Conservation (phyloP, 441 rosid species). For the Eruca vesicaria region DNA sequence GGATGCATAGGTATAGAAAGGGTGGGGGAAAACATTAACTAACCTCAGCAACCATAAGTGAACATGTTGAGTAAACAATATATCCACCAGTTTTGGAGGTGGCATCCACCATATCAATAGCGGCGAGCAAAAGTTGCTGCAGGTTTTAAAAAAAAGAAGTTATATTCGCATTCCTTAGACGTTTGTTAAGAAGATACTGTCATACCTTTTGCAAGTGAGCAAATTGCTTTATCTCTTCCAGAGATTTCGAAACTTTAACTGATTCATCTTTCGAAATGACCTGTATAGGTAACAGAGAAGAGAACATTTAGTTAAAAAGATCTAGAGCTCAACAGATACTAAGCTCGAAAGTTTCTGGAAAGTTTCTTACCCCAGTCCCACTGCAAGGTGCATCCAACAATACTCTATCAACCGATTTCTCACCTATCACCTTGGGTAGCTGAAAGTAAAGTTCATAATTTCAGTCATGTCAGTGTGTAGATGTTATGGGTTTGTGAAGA, state of each 20-base stretch:
- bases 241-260: conserved; percentile 79
- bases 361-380: conserved; percentile 86
- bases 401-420: conserved; percentile 79
- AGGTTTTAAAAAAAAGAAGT: neutral
- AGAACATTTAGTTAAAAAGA: neutral
- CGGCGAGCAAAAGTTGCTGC: conserved; percentile 89
- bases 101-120: conserved; percentile 93
- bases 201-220: conserved; percentile 88
- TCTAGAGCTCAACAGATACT: neutral
- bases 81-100: conserved; percentile 91
- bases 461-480: neutral
- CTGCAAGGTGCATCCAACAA: conserved; percentile 98
- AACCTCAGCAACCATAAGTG: conserved; percentile 91
- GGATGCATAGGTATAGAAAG: too few relatives aligned
- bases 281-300: conserved; percentile 35
- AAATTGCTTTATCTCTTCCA: conserved; percentile 75
- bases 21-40: too few relatives aligned
- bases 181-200: neutral
- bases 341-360: neutral
- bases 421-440: conserved; percentile 83
- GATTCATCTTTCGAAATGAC: conserved; percentile 97
- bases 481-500: neutral
- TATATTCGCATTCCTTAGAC: neutral
- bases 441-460: conserved; percentile 32
- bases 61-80: conserved; percentile 91